Evolutionary conservation across 2,329 filamentous ascomycete species (phyloP).

Genomic region (Magnaporthiopsis rhizophila): DNA sequence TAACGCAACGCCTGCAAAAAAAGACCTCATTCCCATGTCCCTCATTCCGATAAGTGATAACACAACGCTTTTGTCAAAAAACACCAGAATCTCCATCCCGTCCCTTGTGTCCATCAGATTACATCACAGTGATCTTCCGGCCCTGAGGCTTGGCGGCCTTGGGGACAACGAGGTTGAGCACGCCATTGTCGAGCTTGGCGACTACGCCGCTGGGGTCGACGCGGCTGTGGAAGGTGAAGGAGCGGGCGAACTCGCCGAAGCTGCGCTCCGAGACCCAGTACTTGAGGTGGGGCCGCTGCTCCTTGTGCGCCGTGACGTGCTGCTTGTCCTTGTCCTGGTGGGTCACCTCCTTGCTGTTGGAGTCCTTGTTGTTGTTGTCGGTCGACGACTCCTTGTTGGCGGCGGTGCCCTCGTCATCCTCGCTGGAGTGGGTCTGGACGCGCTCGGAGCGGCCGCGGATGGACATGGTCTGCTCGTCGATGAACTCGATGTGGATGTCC

Average conservation of each 20-base stretch:
- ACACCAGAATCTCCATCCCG: not conserved
- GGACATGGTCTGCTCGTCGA: conserved; percentile 63
- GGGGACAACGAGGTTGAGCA: conserved; percentile 57
- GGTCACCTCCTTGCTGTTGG: conserved; percentile 22
- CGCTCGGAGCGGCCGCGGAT: conserved; percentile 64
- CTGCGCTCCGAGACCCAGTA: conserved; percentile 66
- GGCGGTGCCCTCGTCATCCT: conserved; percentile 40
- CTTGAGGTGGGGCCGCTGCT: conserved; percentile 14
- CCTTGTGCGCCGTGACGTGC: conserved; percentile 4
- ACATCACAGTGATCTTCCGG: conserved; percentile 1
- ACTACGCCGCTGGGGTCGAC: conserved; percentile 29
- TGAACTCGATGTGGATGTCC: conserved; percentile 70
- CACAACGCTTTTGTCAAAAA: too few species aligned
- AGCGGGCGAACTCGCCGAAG: conserved; percentile 59
- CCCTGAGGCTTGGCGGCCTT: conserved; percentile 48
- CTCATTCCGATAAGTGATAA: too few species aligned
- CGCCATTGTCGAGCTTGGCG: conserved; percentile 39
- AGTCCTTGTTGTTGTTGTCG: conserved; percentile 22
- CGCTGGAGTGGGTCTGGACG: conserved; percentile 44
- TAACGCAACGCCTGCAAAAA: too few species aligned
- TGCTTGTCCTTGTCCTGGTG: conserved; percentile 3
- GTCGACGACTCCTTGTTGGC: conserved; percentile 15
- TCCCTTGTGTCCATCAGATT: not conserved
- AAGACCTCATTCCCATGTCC: too few species aligned
- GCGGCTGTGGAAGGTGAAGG: conserved; percentile 57